Percentiles rank a stretch among this genome's conserved stretches.
These are phyloP conservation scores for Saccharomyces hybrid DNA, from an alignment of 1,139 yeast genomes.

Conservation along the genomic window DNA sequence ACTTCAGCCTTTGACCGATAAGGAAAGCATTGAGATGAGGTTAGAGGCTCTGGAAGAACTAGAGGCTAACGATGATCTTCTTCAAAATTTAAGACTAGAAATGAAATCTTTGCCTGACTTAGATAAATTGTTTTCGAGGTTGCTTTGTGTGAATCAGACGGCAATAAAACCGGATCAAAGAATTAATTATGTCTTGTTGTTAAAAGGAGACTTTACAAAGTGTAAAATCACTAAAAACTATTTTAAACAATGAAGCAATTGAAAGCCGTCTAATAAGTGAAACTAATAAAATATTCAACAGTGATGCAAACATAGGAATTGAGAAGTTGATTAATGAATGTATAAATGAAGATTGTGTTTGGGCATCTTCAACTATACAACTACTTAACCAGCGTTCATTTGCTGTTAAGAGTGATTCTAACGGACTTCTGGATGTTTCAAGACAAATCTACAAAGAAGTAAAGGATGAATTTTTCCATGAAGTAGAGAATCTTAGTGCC, in stretches of 20 bases:
- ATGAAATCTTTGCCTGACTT: constrained; percentile 34
- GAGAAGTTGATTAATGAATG: constrained; percentile 27
- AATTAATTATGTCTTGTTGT: constrained; percentile 35
- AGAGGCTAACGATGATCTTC: constrained; percentile 14
- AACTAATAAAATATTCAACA: constrained; percentile 29
- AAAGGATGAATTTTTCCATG: constrained; percentile 34
- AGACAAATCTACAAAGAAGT: constrained; percentile 37
- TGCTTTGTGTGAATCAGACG: constrained; percentile 24
- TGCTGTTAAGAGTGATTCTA: constrained; percentile 39
- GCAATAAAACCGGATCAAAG: constrained; percentile 31
- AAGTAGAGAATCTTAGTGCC: constrained; percentile 23
- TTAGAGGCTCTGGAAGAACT: constrained; percentile 35
- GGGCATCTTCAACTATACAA: constrained; percentile 38
- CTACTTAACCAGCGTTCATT: constrained; percentile 39
- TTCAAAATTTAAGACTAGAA: constrained; percentile 21
- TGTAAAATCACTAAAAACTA: constrained; percentile 8
- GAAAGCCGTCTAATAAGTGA: constrained; percentile 26
- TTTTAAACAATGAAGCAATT: constrained; percentile 17
- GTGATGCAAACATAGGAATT: constrained; percentile 24
- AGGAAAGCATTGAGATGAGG: constrained; percentile 32
- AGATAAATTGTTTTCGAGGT: constrained; percentile 33
- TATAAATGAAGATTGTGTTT: constrained; percentile 37
- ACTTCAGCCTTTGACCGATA: constrained; percentile 40
- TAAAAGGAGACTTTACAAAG: constrained; percentile 33
- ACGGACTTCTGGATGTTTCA: constrained; percentile 42